Conservation (phyloP, 768 basidiomycete species). For the Boletus rufocinnamomeus region DNA sequence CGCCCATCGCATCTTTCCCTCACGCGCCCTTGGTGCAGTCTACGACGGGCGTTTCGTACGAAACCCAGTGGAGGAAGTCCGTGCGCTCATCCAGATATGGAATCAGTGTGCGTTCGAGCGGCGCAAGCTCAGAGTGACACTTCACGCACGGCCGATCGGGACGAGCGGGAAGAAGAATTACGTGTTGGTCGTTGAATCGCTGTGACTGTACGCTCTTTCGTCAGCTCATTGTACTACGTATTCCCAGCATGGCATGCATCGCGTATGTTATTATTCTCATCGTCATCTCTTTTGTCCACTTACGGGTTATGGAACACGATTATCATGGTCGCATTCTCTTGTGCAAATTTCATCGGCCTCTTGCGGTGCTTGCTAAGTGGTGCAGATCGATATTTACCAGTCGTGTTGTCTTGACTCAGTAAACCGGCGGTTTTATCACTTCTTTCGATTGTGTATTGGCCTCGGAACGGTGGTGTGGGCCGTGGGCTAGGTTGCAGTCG, state of each 20-base stretch:
- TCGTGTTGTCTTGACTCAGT: background rate
- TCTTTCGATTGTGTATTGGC: background rate
- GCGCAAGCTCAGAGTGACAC: slow-evolving; percentile 28
- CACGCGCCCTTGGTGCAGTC: slow-evolving; percentile 11
- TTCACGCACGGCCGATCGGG: slow-evolving; percentile 12
- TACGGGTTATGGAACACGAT: background rate
- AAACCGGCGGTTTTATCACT: background rate
- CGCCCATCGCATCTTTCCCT: slow-evolving; percentile 20
- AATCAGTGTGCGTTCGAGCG: slow-evolving; percentile 37
- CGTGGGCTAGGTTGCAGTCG: background rate
- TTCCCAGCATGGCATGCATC: background rate
- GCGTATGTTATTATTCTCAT: slow-evolving; percentile 1
- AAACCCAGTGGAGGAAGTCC: slow-evolving; percentile 23
- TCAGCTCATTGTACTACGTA: slow-evolving; percentile 6
- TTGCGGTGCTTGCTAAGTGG: background rate
- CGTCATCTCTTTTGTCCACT: background rate
- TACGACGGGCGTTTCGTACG: slow-evolving; percentile 27
- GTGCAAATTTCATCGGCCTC: background rate
- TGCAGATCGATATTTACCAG: background rate
- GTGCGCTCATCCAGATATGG: slow-evolving; percentile 31
- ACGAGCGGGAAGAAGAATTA: slow-evolving; percentile 9
- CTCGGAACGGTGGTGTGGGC: background rate
- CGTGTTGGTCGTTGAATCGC: slow-evolving; percentile 29
- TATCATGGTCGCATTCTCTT: background rate
- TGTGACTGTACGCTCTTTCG: slow-evolving; percentile 12